Evolutionary conservation across 495 filamentous ascomycete genomes (phyloP).

Genomic region (Aspergillus carlsbadensis): DNA sequence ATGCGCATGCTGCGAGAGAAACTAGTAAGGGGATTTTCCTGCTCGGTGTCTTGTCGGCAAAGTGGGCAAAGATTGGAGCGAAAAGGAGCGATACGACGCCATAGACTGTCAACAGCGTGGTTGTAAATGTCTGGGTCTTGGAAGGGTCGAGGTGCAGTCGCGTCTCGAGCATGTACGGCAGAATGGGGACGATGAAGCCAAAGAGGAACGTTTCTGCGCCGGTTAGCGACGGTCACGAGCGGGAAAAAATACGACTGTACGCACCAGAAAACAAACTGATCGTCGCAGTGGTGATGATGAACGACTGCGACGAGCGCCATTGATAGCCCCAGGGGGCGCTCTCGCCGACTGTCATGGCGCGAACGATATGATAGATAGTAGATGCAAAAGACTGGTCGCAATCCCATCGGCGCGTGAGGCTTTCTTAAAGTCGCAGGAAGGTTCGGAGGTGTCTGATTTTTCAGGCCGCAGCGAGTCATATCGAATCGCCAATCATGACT

Average conservation of each 20-base stretch:
- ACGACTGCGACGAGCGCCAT: constrained; percentile 21
- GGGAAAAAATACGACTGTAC: too few species aligned
- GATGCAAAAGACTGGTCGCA: neutral
- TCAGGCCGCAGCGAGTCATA: too few species aligned
- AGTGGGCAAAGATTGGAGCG: constrained; percentile 26
- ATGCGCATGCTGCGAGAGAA: constrained; percentile 16
- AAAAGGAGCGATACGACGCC: constrained; percentile 20
- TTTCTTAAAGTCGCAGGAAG: too few species aligned
- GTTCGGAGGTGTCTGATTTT: too few species aligned
- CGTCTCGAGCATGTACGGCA: constrained; percentile 27
- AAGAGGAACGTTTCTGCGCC: constrained; percentile 29
- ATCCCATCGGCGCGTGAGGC: neutral
- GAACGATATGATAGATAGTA: neutral
- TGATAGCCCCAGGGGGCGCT: constrained; percentile 12
- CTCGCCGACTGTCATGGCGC: neutral
- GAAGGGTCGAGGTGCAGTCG: constrained; percentile 22
- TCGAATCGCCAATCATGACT: too few species aligned
- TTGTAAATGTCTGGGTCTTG: constrained; percentile 20
- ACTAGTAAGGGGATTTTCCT: constrained; percentile 22
- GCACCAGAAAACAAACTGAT: constrained; percentile 25
- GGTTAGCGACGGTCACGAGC: neutral
- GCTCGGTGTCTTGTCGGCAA: constrained; percentile 23
- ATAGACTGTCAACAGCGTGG: constrained; percentile 18
- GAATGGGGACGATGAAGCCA: constrained; percentile 29
- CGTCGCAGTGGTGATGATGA: constrained; percentile 19